A percentile compares a stretch with the other conserved stretches of the same genome.
phyloP scores from a whole-genome alignment of 1,139 yeast genomes.

The Kurtzmaniella natalensis region DNA sequence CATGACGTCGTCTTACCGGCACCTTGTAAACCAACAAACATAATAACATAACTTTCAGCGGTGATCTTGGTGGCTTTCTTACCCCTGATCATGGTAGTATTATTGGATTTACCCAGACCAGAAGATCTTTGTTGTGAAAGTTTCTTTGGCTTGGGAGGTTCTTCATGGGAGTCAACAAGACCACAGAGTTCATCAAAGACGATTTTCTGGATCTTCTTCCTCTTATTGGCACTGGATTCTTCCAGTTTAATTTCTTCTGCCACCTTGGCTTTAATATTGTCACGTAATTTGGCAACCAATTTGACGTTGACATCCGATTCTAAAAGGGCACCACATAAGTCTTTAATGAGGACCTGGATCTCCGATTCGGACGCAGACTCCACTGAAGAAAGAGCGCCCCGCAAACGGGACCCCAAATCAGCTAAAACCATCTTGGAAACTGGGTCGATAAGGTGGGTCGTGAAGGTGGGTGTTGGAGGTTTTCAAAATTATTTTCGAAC shows the following conservation, averaged over 20 bases:
- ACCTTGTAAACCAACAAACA: constrained; percentile 98
- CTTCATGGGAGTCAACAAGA: constrained; percentile 66
- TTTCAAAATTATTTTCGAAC: too few species aligned
- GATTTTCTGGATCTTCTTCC: constrained; percentile 81
- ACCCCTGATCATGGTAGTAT: constrained; percentile 24
- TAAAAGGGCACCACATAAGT: constrained; percentile 81
- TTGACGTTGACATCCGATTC: constrained; percentile 91
- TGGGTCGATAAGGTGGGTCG: too few species aligned
- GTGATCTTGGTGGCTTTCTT: constrained; percentile 22
- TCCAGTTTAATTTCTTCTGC: constrained; percentile 43
- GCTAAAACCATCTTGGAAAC: constrained; percentile 98
- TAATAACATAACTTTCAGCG: constrained; percentile 55
- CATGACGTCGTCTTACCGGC: constrained; percentile 98
- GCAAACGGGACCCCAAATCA: constrained; percentile 86
- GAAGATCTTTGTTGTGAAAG: constrained; percentile 14
- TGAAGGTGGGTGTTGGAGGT: too few species aligned
- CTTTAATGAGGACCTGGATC: constrained; percentile 63
- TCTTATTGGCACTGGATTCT: constrained; percentile 58
- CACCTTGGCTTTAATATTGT: constrained; percentile 58
- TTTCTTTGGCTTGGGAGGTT: constrained; percentile 84
- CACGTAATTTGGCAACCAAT: constrained; percentile 74
- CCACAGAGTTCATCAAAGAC: constrained; percentile 89
- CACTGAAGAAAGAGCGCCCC: constrained; percentile 64
- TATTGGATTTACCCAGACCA: constrained; percentile 4
- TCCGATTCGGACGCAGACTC: constrained; percentile 41